Percentiles rank a stretch among this genome's conserved stretches.
phyloP scores from a whole-genome alignment of 1,284 basidiomycete genomes.

The Austropuccinia psidii region DNA sequence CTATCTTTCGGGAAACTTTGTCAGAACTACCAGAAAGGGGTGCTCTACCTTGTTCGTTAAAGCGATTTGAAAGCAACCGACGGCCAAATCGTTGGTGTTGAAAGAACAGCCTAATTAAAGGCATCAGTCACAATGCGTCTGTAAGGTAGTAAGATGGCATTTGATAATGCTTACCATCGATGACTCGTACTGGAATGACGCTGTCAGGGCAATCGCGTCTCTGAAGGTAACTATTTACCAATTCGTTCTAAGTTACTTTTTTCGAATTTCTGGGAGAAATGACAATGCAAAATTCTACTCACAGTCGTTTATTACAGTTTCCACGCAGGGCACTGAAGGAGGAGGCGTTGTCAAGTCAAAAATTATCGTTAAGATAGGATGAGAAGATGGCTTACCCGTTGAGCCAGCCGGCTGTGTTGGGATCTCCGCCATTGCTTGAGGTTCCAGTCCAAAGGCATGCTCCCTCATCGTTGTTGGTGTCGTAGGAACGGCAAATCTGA shows the following conservation, averaged over 20 bases:
- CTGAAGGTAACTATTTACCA: not conserved
- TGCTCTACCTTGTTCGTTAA: not conserved
- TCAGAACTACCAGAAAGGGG: too few relatives aligned
- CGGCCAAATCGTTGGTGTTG: not conserved
- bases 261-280: too few relatives aligned
- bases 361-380: not conserved
- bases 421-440: too few relatives aligned
- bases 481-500: not conserved
- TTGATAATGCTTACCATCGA: not conserved
- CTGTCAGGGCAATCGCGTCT: not conserved
- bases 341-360: too few relatives aligned
- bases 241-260: too few relatives aligned
- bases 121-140: not conserved
- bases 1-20: too few relatives aligned
- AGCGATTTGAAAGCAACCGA: not conserved
- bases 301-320: not conserved
- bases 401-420: not conserved
- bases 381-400: not conserved
- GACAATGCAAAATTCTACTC: too few relatives aligned
- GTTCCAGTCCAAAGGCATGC: not conserved
- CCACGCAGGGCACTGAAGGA: not conserved
- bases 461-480: not conserved
- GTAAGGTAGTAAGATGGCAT: not conserved
- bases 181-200: not conserved
- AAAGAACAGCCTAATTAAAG: not conserved